These are phyloP conservation scores for Apophysomyces sp. DNA, from an alignment of 371 early-diverging fungal genomes.

Conservation along the genomic window DNA sequence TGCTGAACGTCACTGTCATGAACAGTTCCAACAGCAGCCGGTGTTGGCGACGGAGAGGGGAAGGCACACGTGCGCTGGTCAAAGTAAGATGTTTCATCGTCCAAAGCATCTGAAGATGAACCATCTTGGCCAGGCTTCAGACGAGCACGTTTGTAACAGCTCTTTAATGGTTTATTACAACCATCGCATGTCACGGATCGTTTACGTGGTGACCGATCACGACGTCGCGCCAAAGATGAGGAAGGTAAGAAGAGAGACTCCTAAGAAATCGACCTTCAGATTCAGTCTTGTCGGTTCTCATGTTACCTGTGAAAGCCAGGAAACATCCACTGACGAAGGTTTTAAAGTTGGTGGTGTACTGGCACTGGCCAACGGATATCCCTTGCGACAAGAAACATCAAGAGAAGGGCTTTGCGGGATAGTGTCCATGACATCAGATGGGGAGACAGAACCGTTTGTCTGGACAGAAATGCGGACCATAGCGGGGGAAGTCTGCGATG, in stretches of 20 bases:
- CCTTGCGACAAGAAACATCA: not conserved
- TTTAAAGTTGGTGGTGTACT: conserved; percentile 20
- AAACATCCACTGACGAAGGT: conserved; percentile 1
- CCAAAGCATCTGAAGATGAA: not conserved
- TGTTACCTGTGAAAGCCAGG: not conserved
- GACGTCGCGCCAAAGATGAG: not conserved
- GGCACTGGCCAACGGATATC: conserved; percentile 15
- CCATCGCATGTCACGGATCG: conserved; percentile 5
- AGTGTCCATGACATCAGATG: not conserved
- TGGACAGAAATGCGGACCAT: not conserved
- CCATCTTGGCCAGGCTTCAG: not conserved
- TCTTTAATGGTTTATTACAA: not conserved
- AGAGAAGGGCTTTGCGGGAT: not conserved
- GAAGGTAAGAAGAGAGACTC: not conserved
- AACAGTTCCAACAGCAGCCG: not conserved
- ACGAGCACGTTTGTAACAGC: conserved; percentile 5
- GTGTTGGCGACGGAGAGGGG: conserved; percentile 11
- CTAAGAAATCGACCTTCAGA: not conserved
- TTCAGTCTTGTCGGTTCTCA: conserved; percentile 7
- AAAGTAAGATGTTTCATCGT: not conserved
- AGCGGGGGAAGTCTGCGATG: not conserved
- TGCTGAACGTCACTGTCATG: not conserved
- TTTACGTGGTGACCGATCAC: not conserved
- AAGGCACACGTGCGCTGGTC: conserved; percentile 2
- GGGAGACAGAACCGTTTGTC: not conserved